These are phyloP conservation scores for Geotrichum ghanense DNA, from an alignment of 805 yeast genomes.

Conservation along the genomic window DNA sequence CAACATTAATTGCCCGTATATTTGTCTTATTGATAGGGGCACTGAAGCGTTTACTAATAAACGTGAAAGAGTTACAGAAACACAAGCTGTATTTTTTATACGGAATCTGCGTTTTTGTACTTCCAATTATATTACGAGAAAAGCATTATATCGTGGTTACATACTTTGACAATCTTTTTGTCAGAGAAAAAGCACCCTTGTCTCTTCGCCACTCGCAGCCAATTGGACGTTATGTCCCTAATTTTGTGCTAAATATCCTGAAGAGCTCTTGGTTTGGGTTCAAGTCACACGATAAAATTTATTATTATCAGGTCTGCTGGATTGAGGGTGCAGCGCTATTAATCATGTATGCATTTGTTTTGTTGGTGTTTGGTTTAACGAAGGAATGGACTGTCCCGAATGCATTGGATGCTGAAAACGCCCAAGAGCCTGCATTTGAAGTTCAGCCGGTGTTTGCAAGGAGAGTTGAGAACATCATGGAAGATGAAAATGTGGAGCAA, in stretches of 20 bases:
- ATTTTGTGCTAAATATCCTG: not conserved
- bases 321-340: not conserved
- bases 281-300: not conserved
- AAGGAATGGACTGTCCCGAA: not conserved
- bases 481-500: no score
- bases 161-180: not conserved
- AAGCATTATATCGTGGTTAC: not conserved
- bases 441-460: no score
- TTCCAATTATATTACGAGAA: not conserved
- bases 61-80: not conserved
- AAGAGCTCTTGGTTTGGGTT: not conserved
- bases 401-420: not conserved
- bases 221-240: not conserved
- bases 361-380: not conserved
- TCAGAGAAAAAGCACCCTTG: not conserved
- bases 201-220: not conserved
- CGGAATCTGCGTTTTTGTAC: constrained; percentile 4
- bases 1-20: constrained; percentile 4
- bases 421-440: no score
- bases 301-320: not conserved
- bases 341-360: not conserved
- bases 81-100: not conserved
- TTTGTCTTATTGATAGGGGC: not conserved
- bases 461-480: no score
- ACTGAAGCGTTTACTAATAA: not conserved